Conservation (phyloP, 306 rosid genomes). For the Ochetophila trinervis region DNA sequence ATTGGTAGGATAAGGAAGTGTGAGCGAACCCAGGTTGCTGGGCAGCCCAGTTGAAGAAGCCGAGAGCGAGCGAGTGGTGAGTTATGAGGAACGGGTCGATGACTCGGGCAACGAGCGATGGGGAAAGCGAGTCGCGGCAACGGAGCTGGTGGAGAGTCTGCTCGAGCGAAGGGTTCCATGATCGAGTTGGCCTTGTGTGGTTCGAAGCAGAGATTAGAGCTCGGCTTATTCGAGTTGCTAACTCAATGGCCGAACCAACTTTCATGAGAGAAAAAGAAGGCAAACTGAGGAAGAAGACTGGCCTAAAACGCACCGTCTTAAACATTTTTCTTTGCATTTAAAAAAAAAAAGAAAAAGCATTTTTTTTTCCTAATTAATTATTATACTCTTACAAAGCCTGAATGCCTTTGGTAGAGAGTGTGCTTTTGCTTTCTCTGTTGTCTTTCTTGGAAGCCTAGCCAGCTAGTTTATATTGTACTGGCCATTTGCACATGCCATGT, state of each 20-base stretch:
- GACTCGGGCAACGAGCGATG: constrained; percentile 65
- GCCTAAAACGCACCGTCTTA: not conserved
- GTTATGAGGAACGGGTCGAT: constrained; percentile 79
- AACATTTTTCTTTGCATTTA: no score
- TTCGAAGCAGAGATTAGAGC: constrained; percentile 64
- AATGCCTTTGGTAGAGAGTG: no score
- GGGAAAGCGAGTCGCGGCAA: constrained; percentile 55
- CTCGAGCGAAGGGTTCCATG: constrained; percentile 73
- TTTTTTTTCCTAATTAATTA: no score
- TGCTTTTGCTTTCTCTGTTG: no score
- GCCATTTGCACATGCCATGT: no score
- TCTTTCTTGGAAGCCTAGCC: no score
- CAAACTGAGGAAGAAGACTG: not conserved
- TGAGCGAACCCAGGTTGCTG: constrained; percentile 78
- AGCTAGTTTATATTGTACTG: no score
- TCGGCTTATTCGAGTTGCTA: constrained; percentile 58
- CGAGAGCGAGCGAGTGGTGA: constrained; percentile 81
- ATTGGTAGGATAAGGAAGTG: constrained; percentile 51
- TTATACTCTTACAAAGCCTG: no score
- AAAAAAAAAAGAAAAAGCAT: no score
- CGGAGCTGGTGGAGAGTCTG: constrained; percentile 57
- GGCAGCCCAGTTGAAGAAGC: constrained; percentile 94
- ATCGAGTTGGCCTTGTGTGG: constrained; percentile 37
- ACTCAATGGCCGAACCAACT: constrained; percentile 27
- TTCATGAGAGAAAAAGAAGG: constrained; percentile 29